A percentile compares a stretch with the other conserved stretches of the same genome.
Evolutionary conservation across 2,329 filamentous ascomycete species (phyloP).

Genomic region (Exophiala alcalophila): DNA sequence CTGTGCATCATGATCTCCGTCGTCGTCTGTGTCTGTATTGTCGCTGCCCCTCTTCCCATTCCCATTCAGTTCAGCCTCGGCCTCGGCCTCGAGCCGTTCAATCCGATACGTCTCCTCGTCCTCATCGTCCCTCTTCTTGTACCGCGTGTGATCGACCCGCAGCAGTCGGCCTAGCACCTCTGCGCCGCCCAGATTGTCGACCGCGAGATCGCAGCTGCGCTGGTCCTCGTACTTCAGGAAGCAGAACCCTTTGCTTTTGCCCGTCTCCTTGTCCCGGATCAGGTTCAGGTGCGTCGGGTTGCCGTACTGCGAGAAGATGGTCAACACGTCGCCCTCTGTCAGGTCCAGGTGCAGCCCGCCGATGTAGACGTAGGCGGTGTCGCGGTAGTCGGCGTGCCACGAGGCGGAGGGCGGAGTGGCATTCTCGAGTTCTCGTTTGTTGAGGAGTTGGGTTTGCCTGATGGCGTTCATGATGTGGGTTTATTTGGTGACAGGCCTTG

Average conservation of each 20-base stretch:
- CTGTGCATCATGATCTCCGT: slow-evolving; percentile 39
- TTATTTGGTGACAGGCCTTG: no score
- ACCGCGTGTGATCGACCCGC: slow-evolving; percentile 87
- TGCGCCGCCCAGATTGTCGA: slow-evolving; percentile 90
- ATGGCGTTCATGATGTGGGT: slow-evolving; percentile 77
- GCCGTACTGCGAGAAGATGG: slow-evolving; percentile 95
- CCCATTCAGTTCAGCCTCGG: slow-evolving; percentile 34
- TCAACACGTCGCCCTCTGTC: slow-evolving; percentile 91
- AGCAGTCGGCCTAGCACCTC: slow-evolving; percentile 76
- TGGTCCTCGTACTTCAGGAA: slow-evolving; percentile 99
- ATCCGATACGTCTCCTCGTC: slow-evolving; percentile 53
- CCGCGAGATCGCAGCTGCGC: slow-evolving; percentile 88
- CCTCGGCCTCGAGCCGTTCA: slow-evolving; percentile 44
- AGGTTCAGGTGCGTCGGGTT: slow-evolving; percentile 93
- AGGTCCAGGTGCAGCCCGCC: slow-evolving; percentile 90
- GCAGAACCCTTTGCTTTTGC: slow-evolving; percentile 89
- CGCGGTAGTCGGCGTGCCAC: slow-evolving; percentile 96
- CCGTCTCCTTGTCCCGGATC: slow-evolving; percentile 90
- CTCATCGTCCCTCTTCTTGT: slow-evolving; percentile 72
- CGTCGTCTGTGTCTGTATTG: slow-evolving; percentile 44
- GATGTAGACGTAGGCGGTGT: slow-evolving; percentile 95
- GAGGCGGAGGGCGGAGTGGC: slow-evolving; percentile 83
- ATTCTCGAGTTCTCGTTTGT: slow-evolving; percentile 89
- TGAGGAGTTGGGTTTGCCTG: slow-evolving; percentile 85
- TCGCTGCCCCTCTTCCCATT: slow-evolving; percentile 42